Evolutionary conservation across 2,329 filamentous ascomycete genomes (phyloP).

Genomic region (Amphichorda felina): DNA sequence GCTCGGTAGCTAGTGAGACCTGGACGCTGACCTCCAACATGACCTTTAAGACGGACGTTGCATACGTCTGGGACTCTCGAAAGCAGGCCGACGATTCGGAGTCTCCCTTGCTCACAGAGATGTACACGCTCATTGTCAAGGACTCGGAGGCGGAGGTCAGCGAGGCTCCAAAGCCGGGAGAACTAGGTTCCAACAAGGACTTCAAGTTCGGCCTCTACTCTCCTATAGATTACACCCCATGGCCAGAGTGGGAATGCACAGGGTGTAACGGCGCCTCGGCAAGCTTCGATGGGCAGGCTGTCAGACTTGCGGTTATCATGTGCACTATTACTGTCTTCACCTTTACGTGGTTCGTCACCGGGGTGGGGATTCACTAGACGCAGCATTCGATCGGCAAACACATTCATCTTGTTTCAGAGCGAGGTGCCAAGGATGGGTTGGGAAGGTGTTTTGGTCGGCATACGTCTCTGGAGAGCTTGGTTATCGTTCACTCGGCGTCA

Average conservation of each 20-base stretch:
- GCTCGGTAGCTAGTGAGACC: constrained; percentile 35
- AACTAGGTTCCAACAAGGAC: constrained; percentile 33
- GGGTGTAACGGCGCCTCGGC: constrained; percentile 43
- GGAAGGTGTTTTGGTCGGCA: no score
- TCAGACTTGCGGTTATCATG: constrained; percentile 41
- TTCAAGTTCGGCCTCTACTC: constrained; percentile 50
- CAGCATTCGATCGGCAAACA: no score
- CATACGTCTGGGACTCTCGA: constrained; percentile 47
- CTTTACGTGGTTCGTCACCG: constrained; percentile 54
- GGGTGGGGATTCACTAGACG: constrained; percentile 25
- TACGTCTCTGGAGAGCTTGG: no score
- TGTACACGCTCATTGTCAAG: constrained; percentile 51
- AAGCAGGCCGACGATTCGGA: constrained; percentile 31
- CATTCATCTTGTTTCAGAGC: no score
- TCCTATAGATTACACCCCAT: constrained; percentile 35
- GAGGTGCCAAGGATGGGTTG: no score
- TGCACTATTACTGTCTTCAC: constrained; percentile 42
- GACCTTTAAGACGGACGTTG: constrained; percentile 37
- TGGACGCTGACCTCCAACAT: constrained; percentile 55
- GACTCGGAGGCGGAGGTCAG: constrained; percentile 41
- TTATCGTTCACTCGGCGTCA: no score
- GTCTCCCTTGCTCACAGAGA: constrained; percentile 35
- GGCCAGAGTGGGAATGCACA: constrained; percentile 40
- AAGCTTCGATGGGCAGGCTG: constrained; percentile 30
- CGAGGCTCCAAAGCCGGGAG: constrained; percentile 41